Percentiles rank a stretch among this genome's conserved stretches.
phyloP scores from a whole-genome alignment of 2,329 filamentous ascomycete species.

The Fusarium xyrophilum region DNA sequence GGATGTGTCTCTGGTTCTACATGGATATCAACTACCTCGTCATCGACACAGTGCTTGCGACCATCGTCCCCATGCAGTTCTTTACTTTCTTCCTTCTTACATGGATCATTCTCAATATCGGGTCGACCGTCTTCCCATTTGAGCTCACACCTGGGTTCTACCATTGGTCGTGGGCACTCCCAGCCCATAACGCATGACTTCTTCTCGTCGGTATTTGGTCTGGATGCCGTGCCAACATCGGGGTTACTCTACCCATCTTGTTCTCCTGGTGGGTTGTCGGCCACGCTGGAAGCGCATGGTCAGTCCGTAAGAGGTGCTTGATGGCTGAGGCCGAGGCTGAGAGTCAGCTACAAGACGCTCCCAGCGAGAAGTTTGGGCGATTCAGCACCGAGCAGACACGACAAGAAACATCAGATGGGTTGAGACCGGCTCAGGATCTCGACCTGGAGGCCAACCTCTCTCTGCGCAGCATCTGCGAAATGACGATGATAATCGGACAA shows the following conservation, averaged over 20 bases:
- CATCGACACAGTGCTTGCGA: constrained; percentile 44
- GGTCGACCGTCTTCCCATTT: constrained; percentile 16
- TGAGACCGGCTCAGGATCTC: not conserved
- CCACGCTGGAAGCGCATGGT: constrained; percentile 16
- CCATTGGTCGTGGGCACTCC: constrained; percentile 16
- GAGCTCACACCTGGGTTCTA: constrained; percentile 24
- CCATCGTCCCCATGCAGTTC: constrained; percentile 44
- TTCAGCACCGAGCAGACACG: not conserved
- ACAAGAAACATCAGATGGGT: not conserved
- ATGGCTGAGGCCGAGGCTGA: constrained; percentile 5
- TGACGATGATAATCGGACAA: not conserved
- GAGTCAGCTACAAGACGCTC: not conserved
- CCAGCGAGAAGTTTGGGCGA: not conserved
- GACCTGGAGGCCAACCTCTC: not conserved
- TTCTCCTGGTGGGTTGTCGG: constrained; percentile 23
- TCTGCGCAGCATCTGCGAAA: not conserved
- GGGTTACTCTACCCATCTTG: constrained; percentile 9
- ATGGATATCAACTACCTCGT: constrained; percentile 52
- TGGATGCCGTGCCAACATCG: constrained; percentile 1
- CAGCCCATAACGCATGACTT: constrained; percentile 14
- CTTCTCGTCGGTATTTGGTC: constrained; percentile 23
- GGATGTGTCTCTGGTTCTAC: constrained; percentile 48
- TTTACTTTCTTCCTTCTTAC: constrained; percentile 51
- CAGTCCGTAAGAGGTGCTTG: constrained; percentile 23
- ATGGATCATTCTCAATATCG: constrained; percentile 42